Evolutionary conservation across 352 stramenopile species (phyloP).

Genomic region (Phytophthora colocasiae): DNA sequence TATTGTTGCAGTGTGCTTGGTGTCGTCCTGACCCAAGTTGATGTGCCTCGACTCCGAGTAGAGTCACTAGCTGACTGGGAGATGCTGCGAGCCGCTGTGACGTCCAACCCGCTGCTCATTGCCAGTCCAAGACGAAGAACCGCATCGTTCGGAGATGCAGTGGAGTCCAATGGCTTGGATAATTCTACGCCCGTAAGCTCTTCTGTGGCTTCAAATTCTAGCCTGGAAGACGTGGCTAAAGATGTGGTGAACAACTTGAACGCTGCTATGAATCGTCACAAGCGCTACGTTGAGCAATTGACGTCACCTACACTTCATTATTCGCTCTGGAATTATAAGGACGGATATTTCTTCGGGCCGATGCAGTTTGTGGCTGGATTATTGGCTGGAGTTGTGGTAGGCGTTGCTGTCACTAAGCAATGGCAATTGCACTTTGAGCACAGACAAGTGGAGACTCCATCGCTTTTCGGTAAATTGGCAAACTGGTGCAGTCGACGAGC

Average conservation of each 20-base stretch:
- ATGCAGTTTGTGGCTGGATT: constrained; percentile 54
- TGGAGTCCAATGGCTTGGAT: constrained; percentile 5
- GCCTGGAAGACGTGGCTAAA: constrained; percentile 37
- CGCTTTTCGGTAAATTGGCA: constrained; percentile 36
- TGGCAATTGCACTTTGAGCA: constrained; percentile 31
- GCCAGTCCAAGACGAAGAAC: constrained; percentile 23
- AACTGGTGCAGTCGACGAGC: constrained; percentile 43
- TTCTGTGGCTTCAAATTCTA: constrained; percentile 10
- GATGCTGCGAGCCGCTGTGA: constrained; percentile 29
- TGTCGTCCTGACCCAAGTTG: constrained; percentile 38
- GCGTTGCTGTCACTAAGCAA: constrained; percentile 40
- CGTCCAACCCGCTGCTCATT: constrained; percentile 16
- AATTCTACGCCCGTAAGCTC: constrained; percentile 21
- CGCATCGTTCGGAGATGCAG: neutral
- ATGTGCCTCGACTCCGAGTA: constrained; percentile 27
- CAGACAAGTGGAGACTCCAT: constrained; percentile 23
- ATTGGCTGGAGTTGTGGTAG: constrained; percentile 50
- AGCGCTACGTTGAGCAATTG: constrained; percentile 33
- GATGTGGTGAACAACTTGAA: constrained; percentile 55
- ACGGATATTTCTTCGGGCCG: constrained; percentile 31
- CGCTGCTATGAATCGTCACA: constrained; percentile 33
- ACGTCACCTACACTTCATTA: constrained; percentile 34
- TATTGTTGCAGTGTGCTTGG: constrained; percentile 32
- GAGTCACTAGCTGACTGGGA: constrained; percentile 39
- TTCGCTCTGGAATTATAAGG: constrained; percentile 26